Conservation (phyloP, 73 alveolate genomes). For the Stentor coeruleus region DNA sequence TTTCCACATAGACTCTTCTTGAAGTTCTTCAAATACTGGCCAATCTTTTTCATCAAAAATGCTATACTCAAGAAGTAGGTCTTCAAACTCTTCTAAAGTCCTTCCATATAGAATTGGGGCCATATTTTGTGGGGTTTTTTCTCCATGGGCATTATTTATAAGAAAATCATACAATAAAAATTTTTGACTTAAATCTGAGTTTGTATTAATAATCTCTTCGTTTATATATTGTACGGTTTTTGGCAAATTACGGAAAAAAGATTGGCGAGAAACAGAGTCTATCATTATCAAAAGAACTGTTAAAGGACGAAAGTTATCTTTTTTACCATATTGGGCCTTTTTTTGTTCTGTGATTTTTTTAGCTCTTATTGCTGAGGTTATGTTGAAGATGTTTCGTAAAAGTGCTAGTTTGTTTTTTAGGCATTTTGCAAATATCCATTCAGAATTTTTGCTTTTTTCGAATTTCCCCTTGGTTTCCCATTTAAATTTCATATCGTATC, state of each 20-base stretch:
- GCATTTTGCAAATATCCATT: background rate
- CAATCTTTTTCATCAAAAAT: conserved; percentile 10
- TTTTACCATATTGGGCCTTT: background rate
- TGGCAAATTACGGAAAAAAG: background rate
- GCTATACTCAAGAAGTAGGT: background rate
- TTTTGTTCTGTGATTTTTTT: background rate
- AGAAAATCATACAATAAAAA: background rate
- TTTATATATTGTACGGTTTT: background rate
- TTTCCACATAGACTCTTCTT: background rate
- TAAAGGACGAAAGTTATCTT: background rate
- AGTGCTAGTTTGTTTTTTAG: background rate
- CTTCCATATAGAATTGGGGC: background rate
- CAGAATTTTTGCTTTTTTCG: background rate
- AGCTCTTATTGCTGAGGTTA: background rate
- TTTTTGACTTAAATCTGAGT: no score
- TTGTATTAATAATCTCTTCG: no score
- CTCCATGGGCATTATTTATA: conserved; percentile 22
- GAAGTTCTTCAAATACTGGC: background rate
- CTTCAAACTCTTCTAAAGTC: background rate
- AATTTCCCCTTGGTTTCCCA: background rate
- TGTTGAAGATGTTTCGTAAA: background rate
- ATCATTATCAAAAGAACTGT: background rate
- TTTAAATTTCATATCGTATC: background rate
- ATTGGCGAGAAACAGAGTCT: conserved; percentile 18
- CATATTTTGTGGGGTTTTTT: background rate